A percentile compares a stretch with the other conserved stretches of the same genome.
These are phyloP conservation scores for Cenchrus americanus DNA, from an alignment of 176 grass and related monocot species.

Conservation along the genomic window DNA sequence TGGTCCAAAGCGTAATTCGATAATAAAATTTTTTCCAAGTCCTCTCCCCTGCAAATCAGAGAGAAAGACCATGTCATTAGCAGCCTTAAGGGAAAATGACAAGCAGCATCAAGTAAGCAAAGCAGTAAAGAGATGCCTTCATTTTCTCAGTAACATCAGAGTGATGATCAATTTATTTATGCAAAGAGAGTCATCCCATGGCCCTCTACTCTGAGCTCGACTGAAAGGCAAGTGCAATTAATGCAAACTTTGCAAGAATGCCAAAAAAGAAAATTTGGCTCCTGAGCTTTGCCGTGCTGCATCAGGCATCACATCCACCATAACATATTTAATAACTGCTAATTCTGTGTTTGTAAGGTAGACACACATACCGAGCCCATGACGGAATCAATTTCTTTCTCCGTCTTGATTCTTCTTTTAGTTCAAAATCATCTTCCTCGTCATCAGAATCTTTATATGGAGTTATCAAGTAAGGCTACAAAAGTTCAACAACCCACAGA, in stretches of 20 bases:
- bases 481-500: conserved; percentile 29
- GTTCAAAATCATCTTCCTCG: conserved; percentile 64
- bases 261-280: background rate
- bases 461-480: conserved; percentile 85
- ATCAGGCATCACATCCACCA: conserved; percentile 23
- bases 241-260: conserved; percentile 11
- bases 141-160: conserved; percentile 4
- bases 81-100: conserved; percentile 26
- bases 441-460: conserved; percentile 90
- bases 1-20: conserved; percentile 61
- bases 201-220: background rate
- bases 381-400: conserved; percentile 76
- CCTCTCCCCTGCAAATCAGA: conserved; percentile 74
- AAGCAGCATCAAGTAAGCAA: conserved; percentile 30
- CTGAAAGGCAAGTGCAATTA: background rate
- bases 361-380: conserved; percentile 75
- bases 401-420: conserved; percentile 63
- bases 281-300: background rate
- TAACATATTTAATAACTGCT: background rate
- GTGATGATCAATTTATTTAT: conserved; percentile 28
- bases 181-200: conserved; percentile 1
- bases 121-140: conserved; percentile 16
- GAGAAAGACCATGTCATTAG: conserved; percentile 32
- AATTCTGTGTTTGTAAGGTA: conserved; percentile 11
- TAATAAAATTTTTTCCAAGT: conserved; percentile 61